Conservation (phyloP, 2,329 filamentous ascomycete species). For the Diplodia corticola region DNA sequence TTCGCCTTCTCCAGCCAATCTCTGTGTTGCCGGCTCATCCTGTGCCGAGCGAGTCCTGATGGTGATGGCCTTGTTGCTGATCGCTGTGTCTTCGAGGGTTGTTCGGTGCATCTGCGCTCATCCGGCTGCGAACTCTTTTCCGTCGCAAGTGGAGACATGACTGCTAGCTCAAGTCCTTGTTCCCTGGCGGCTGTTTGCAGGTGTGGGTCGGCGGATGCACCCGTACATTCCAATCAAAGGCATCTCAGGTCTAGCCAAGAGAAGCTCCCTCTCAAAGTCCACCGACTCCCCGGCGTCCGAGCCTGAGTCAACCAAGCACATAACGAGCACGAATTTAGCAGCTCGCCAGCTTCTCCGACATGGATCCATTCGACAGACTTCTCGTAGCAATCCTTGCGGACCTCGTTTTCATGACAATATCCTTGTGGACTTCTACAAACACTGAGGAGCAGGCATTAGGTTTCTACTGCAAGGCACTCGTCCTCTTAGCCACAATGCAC, state of each 20-base stretch:
- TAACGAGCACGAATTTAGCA: neutral
- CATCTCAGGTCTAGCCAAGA: neutral
- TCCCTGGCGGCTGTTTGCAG: neutral
- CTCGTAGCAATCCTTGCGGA: neutral
- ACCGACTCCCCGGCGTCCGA: too few species aligned
- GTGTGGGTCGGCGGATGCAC: neutral
- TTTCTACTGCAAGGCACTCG: neutral
- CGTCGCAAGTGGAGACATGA: neutral
- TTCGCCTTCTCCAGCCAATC: neutral
- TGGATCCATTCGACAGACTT: neutral
- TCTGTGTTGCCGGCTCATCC: too few species aligned
- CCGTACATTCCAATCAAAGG: neutral
- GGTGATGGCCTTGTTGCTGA: neutral
- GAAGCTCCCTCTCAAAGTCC: neutral
- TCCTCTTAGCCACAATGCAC: neutral
- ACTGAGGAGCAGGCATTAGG: neutral
- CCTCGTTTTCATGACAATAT: neutral
- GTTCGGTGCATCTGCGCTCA: neutral
- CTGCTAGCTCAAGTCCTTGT: neutral
- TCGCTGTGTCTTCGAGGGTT: neutral
- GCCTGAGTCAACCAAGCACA: neutral
- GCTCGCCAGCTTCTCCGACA: neutral
- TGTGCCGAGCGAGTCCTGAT: too few species aligned
- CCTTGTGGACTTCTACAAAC: neutral
- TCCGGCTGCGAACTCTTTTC: neutral